phyloP scores from a whole-genome alignment of 1,139 yeast genomes.

The Geotrichum candidum region DNA sequence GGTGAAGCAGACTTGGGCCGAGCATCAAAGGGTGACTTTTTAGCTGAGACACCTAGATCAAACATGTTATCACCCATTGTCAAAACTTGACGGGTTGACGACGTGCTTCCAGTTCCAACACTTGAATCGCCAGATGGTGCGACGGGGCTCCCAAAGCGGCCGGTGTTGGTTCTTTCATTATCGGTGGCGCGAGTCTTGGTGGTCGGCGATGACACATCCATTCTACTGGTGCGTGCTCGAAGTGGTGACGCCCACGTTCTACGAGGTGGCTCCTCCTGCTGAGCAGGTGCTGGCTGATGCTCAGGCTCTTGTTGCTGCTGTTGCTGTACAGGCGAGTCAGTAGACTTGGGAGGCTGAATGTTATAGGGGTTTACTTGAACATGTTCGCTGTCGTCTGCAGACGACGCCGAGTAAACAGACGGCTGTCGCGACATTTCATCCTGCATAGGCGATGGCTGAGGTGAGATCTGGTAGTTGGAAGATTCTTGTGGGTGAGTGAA shows the following conservation, averaged over 20 bases:
- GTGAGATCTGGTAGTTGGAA: constrained; percentile 18
- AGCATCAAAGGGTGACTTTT: constrained; percentile 20
- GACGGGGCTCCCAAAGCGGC: not conserved
- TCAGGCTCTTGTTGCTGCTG: not conserved
- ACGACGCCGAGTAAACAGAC: constrained; percentile 30
- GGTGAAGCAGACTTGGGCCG: constrained; percentile 24
- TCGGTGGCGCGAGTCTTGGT: constrained; percentile 12
- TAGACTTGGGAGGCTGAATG: constrained; percentile 19
- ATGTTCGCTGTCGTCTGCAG: constrained; percentile 14
- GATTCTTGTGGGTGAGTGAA: constrained; percentile 21
- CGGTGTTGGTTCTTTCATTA: constrained; percentile 10
- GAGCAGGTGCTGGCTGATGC: not conserved
- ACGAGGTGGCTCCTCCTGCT: constrained; percentile 19
- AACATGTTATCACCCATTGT: constrained; percentile 31
- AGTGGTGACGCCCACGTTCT: constrained; percentile 41
- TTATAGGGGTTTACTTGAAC: not conserved
- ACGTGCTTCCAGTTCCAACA: not conserved
- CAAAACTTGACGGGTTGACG: constrained; percentile 8
- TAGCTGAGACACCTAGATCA: constrained; percentile 29
- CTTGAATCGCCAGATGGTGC: not conserved
- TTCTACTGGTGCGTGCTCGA: constrained; percentile 30
- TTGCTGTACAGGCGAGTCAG: not conserved
- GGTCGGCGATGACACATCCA: constrained; percentile 21
- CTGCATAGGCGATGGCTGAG: constrained; percentile 29
- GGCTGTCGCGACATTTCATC: constrained; percentile 29